Percentiles rank a stretch among this genome's conserved stretches.
phyloP scores from a whole-genome alignment of 2,329 filamentous ascomycete species.

The Monilinia laxa region DNA sequence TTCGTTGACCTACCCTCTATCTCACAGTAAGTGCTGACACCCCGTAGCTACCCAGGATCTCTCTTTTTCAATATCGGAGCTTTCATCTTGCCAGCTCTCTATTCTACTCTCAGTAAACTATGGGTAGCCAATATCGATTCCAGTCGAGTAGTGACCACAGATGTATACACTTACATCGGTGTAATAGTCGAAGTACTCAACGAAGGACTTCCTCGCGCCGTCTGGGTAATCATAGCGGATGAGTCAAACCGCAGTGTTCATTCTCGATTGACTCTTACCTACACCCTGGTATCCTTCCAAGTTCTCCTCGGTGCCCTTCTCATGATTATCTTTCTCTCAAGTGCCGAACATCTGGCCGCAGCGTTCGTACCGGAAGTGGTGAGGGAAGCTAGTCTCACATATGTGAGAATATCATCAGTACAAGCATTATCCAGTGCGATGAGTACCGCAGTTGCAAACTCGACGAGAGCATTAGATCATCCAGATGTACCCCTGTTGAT shows the following conservation, averaged over 20 bases:
- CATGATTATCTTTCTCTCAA: constrained; percentile 57
- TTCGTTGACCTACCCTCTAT: background rate
- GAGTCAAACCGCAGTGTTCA: constrained; percentile 51
- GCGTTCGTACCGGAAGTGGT: constrained; percentile 63
- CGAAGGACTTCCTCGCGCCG: constrained; percentile 67
- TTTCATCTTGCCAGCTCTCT: constrained; percentile 66
- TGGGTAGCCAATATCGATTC: constrained; percentile 70
- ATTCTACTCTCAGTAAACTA: constrained; percentile 65
- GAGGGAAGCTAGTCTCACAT: constrained; percentile 56
- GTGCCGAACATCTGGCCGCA: constrained; percentile 54
- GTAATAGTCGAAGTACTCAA: constrained; percentile 68
- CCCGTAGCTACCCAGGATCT: constrained; percentile 53
- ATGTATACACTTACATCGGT: constrained; percentile 68
- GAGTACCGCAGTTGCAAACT: constrained; percentile 60
- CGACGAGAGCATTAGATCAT: constrained; percentile 64
- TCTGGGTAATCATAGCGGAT: constrained; percentile 69
- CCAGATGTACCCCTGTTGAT: constrained; percentile 69
- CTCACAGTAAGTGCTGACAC: background rate
- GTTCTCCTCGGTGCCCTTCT: constrained; percentile 56
- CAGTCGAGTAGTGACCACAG: constrained; percentile 61
- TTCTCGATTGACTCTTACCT: constrained; percentile 57
- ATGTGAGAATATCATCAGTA: constrained; percentile 65
- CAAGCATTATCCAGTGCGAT: constrained; percentile 61
- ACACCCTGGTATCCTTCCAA: constrained; percentile 65
- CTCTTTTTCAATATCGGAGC: constrained; percentile 61